These are phyloP conservation scores for Aphanocladium album DNA, from an alignment of 2,329 filamentous ascomycete genomes.

Conservation along the genomic window DNA sequence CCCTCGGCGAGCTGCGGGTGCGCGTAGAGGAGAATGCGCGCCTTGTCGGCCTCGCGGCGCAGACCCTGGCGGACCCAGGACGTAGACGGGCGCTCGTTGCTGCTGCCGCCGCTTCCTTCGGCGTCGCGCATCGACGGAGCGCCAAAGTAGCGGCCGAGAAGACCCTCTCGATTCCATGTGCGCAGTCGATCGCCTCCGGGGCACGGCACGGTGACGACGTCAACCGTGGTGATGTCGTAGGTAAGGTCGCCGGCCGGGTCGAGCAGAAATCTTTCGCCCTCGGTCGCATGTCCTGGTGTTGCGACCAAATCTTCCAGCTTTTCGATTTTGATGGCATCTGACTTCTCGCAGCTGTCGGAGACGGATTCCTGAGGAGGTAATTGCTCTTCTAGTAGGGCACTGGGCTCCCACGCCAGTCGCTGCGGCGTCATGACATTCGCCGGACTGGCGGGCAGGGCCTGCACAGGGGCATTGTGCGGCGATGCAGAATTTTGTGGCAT, in stretches of 20 bases:
- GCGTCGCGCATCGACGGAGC: constrained; percentile 35
- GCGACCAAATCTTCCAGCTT: background rate
- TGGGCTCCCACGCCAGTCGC: background rate
- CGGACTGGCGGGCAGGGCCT: background rate
- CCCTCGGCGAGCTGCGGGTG: constrained; percentile 40
- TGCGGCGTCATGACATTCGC: constrained; percentile 2
- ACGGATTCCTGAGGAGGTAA: background rate
- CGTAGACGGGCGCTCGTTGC: constrained; percentile 25
- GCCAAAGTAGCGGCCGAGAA: constrained; percentile 43
- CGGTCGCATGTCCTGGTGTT: background rate
- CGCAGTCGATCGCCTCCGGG: constrained; percentile 47
- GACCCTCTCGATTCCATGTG: constrained; percentile 48
- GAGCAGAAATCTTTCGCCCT: constrained; percentile 24
- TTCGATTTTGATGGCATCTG: background rate
- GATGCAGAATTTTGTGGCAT: background rate
- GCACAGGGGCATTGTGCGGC: background rate
- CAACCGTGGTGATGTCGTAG: constrained; percentile 49
- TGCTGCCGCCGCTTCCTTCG: constrained; percentile 19
- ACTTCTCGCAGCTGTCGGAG: constrained; percentile 10
- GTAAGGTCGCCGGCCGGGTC: constrained; percentile 32
- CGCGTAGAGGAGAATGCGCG: constrained; percentile 47
- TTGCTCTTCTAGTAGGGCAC: background rate
- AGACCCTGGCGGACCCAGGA: constrained; percentile 51
- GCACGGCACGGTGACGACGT: constrained; percentile 50
- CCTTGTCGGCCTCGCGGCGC: constrained; percentile 40